These are phyloP conservation scores for Corymbia maculata DNA, from an alignment of 345 rosid genomes.

Conservation along the genomic window DNA sequence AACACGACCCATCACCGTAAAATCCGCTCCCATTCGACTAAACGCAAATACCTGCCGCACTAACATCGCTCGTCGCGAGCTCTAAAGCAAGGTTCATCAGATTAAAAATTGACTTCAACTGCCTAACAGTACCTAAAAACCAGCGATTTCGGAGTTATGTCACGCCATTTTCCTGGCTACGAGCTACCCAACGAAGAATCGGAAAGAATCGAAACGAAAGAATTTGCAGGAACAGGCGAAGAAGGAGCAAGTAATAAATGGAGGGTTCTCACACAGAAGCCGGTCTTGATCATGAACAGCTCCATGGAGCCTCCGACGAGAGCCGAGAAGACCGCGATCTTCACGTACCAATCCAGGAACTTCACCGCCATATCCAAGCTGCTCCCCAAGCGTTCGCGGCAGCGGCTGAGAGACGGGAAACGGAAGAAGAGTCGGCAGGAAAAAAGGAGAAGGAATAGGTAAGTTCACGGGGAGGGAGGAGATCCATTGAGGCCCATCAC, in stretches of 20 bases:
- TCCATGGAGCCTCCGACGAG: conserved; percentile 85
- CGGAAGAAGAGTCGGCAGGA: not conserved
- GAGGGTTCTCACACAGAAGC: conserved; percentile 68
- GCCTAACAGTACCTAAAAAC: not conserved
- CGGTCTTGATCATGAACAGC: conserved; percentile 88
- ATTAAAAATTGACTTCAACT: not conserved
- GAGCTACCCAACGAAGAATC: not conserved
- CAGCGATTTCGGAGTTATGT: not conserved
- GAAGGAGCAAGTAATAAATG: conserved; percentile 3
- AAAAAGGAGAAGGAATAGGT: not conserved
- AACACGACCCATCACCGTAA: not conserved
- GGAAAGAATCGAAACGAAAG: not conserved
- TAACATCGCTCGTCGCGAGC: not conserved
- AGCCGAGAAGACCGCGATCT: conserved; percentile 68
- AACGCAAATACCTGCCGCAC: not conserved
- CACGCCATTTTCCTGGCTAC: not conserved
- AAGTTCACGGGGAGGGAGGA: not conserved
- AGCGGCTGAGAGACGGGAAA: not conserved
- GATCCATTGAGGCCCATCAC: not conserved
- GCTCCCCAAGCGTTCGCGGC: not conserved
- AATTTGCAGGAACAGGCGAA: not conserved
- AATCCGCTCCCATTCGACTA: not conserved
- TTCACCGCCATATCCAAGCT: conserved; percentile 9
- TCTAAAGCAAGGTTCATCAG: not conserved
- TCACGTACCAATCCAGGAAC: conserved; percentile 79